Conservation (phyloP, 768 basidiomycete species). For the Termitomyces sp. region DNA sequence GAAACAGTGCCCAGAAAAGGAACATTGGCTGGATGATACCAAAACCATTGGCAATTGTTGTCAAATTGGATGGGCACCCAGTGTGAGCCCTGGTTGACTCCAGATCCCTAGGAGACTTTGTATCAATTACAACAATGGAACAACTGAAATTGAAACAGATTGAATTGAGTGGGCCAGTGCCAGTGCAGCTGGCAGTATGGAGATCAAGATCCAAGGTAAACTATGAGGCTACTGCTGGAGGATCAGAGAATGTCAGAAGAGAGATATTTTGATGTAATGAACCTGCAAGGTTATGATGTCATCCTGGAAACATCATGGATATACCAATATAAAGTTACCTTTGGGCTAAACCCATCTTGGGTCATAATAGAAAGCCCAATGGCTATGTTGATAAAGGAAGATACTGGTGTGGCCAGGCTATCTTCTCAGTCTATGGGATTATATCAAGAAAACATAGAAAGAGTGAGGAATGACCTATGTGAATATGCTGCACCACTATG, state of each 20-base stretch:
- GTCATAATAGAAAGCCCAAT: too few species aligned
- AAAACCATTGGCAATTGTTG: constrained; percentile 20
- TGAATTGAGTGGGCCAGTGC: too few species aligned
- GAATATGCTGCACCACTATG: too few species aligned
- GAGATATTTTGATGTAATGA: background rate
- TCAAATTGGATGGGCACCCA: constrained; percentile 25
- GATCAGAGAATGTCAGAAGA: background rate
- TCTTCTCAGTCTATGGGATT: too few species aligned
- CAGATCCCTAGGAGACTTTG: constrained; percentile 34
- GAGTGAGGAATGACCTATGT: too few species aligned
- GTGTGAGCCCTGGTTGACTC: constrained; percentile 30
- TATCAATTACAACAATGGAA: background rate
- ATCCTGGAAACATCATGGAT: background rate
- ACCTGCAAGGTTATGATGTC: background rate
- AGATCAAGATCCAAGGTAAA: too few species aligned
- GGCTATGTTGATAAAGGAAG: background rate
- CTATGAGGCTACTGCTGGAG: background rate
- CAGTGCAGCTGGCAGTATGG: too few species aligned
- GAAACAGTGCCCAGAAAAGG: background rate
- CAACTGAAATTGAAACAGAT: too few species aligned
- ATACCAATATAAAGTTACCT: background rate
- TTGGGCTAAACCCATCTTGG: too few species aligned
- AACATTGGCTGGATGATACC: constrained; percentile 15
- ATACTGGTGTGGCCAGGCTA: too few species aligned
- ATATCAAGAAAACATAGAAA: too few species aligned